These are phyloP conservation scores for Haplosporangium sp. DNA, from an alignment of 371 early-diverging fungal species.

Conservation along the genomic window DNA sequence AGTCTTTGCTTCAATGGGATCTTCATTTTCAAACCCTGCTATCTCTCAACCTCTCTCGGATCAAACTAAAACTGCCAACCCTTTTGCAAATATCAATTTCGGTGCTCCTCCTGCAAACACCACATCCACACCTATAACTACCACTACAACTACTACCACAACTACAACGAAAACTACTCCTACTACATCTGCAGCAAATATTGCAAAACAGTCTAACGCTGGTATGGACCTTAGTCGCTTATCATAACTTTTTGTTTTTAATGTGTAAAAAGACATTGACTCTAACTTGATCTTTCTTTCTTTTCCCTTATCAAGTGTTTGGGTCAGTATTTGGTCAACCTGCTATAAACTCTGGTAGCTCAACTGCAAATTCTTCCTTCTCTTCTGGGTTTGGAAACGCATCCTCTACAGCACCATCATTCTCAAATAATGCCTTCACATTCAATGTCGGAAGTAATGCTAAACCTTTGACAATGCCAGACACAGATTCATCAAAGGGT, in stretches of 20 bases:
- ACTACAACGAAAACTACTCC: not conserved
- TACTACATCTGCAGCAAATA: constrained; percentile 3
- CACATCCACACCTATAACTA: not conserved
- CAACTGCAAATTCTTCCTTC: not conserved
- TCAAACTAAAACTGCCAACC: constrained; percentile 7
- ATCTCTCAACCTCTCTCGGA: not conserved
- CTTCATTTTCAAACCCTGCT: not conserved
- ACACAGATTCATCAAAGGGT: not conserved
- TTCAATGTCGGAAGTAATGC: constrained; percentile 47
- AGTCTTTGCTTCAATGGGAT: constrained; percentile 11
- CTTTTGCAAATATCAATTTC: constrained; percentile 21
- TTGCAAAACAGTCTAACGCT: not conserved
- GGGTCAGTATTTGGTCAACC: constrained; percentile 1
- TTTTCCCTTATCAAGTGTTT: not conserved
- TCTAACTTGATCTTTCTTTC: not conserved
- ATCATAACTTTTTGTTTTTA: no score
- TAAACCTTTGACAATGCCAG: not conserved
- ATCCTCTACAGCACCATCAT: not conserved
- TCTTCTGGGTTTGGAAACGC: not conserved
- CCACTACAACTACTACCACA: not conserved
- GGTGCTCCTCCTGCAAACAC: not conserved
- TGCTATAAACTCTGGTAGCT: not conserved
- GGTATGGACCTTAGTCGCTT: no score
- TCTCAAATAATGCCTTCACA: constrained; percentile 26
- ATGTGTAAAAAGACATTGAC: not conserved